Evolutionary conservation across 805 yeast species (phyloP).

Genomic region (Nadsonia fulvescens): DNA sequence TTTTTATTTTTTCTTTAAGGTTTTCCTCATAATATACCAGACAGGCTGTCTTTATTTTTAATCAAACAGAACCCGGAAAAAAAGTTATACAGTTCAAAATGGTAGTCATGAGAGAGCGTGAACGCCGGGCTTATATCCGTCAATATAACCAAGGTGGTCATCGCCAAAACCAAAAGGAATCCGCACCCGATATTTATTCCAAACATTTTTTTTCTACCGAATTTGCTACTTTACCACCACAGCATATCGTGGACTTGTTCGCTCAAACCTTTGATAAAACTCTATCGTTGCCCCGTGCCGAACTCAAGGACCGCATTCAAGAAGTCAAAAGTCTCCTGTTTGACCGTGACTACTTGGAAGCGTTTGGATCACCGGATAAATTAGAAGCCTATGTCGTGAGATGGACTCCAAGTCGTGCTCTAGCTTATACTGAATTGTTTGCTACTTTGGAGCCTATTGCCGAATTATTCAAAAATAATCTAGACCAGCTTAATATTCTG

Average conservation of each 20-base stretch:
- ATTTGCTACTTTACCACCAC: no score
- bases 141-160: no score
- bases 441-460: conserved; percentile 28
- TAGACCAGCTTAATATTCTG: conserved; percentile 22
- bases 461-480: conserved; percentile 17
- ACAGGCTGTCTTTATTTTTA: no score
- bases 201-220: no score
- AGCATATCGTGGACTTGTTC: conserved; percentile 15
- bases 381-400: conserved; percentile 64
- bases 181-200: no score
- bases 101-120: no score
- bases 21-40: no score
- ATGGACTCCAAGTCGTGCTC: conserved; percentile 75
- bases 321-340: conserved; percentile 49
- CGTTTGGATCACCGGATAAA: conserved; percentile 45
- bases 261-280: conserved; percentile 12
- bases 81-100: no score
- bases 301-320: conserved; percentile 34
- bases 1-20: no score
- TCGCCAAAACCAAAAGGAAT: no score
- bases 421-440: conserved; percentile 55
- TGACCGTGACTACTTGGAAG: conserved; percentile 50
- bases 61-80: no score
- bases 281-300: conserved; percentile 7
- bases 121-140: no score